Evolutionary conservation across 2,329 filamentous ascomycete species (phyloP), one percentile per base, ranked within the genome.

Genomic region (Ophiostoma ips): DNA sequence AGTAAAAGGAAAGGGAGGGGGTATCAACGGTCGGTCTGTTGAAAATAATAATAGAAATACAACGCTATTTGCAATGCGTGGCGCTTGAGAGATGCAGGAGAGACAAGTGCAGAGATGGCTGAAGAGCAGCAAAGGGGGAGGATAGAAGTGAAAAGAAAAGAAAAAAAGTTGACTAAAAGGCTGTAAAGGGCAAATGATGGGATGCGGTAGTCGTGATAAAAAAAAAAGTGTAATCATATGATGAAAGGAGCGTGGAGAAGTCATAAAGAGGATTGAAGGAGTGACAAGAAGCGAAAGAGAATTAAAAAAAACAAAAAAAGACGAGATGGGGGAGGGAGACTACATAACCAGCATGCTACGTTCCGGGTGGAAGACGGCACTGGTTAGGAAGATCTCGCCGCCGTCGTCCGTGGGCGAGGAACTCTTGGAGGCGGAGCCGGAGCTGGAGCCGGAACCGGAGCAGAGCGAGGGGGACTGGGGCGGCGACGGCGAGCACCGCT

Each of bases 351-450:
- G 24, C 24, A 55, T 38, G 46, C 49, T 47, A 7, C 51, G 49
- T 43, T 57, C 54, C 3, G 71, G 69, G 49, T 67, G 66, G 59
- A 75, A 76, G 34, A 75, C 72, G 37, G 71, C 71, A 43, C 65
- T 70, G 43, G 71, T 70, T 41, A 77, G 66, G 47, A 75, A 67
- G 21, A 73, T 51, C 48, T 65, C 62, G 19, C 61, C 61, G 18
- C 49, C 33, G 2, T 46, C n/a, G 9, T 45, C 37, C n/a, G 48
- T 37, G 19, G 54, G 50, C 18, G 53, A 52, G 28, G 33, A n/a
- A 12, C 16, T 46, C 44, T 38, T 38, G 46, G 33, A 28, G 46
- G 61, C 57, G n/a, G 15, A 13, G 37, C 12, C 16, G 33, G 12
- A 9, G 46, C 2, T 1, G 34, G 33, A 13, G 38, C 43, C 54